These are phyloP conservation scores for Tulasnella calospora DNA, from an alignment of 768 basidiomycete genomes.

Conservation along the genomic window DNA sequence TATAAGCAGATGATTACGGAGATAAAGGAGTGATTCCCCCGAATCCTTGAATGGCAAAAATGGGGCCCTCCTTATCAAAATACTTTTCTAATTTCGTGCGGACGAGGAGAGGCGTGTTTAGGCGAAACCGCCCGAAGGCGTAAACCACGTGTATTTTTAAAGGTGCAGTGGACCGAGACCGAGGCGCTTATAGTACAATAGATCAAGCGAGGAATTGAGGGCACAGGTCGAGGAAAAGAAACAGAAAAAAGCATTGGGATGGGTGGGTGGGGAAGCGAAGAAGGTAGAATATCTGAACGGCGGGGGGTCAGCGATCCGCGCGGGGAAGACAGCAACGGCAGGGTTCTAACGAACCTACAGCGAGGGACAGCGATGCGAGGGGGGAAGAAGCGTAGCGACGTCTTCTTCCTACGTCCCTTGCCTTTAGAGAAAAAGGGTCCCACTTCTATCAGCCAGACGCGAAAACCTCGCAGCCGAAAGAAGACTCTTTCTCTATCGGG, in stretches of 20 bases:
- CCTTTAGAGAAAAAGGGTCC: neutral
- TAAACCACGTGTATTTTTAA: neutral
- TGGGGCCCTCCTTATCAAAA: neutral
- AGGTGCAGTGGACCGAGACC: neutral
- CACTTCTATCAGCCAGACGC: neutral
- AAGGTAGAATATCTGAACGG: neutral
- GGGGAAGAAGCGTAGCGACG: neutral
- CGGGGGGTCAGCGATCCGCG: neutral
- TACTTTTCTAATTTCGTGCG: neutral
- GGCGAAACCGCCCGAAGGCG: neutral
- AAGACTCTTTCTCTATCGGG: neutral
- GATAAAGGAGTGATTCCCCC: neutral
- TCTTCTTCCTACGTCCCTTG: neutral
- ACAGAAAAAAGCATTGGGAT: neutral
- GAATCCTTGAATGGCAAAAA: neutral
- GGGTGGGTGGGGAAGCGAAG: neutral
- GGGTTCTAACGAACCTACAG: neutral
- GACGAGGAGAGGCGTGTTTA: neutral
- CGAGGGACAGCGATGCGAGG: neutral
- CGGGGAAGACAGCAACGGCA: neutral
- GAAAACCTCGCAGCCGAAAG: neutral
- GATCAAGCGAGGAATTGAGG: neutral
- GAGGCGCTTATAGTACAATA: neutral
- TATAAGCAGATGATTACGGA: neutral
- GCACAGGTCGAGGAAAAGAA: neutral